phyloP scores from a whole-genome alignment of 352 stramenopile species.

The Pythium phragmitis region DNA sequence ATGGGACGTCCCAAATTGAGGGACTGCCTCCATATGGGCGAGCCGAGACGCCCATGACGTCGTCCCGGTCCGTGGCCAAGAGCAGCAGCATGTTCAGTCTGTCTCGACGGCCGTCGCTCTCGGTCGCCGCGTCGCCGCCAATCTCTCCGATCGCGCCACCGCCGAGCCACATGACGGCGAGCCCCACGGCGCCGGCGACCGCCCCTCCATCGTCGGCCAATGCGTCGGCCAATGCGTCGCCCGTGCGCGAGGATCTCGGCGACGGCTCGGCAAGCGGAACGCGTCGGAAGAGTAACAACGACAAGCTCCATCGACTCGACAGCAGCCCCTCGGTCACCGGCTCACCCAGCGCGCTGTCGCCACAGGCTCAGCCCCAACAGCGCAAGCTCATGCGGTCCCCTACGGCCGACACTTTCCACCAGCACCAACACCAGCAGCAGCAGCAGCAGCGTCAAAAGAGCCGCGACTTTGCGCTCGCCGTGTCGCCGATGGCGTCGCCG shows the following conservation, averaged over 20 bases:
- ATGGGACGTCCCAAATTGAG: constrained; percentile 5
- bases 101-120: constrained; percentile 24
- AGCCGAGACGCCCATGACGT: constrained; percentile 18
- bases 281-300: constrained; percentile 28
- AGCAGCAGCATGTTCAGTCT: constrained; percentile 32
- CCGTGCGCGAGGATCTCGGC: constrained; percentile 10
- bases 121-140: background rate
- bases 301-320: constrained; percentile 16
- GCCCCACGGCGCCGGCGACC: background rate
- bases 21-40: constrained; percentile 8
- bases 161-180: constrained; percentile 14
- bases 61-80: constrained; percentile 25
- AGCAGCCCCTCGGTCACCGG: background rate
- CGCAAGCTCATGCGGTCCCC: constrained; percentile 33
- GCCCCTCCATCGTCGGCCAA: background rate
- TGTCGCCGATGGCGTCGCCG: constrained; percentile 34
- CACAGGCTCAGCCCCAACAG: constrained; percentile 2
- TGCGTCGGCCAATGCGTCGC: background rate
- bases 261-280: background rate
- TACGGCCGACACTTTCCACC: constrained; percentile 24
- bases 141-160: constrained; percentile 1
- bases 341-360: background rate
- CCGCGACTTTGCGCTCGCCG: constrained; percentile 57
- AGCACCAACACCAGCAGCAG: constrained; percentile 10
- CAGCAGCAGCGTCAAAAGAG: constrained; percentile 38